Conservation (phyloP, 228 moss, liverwort and hornwort species). For the Sphagnum fallax region DNA sequence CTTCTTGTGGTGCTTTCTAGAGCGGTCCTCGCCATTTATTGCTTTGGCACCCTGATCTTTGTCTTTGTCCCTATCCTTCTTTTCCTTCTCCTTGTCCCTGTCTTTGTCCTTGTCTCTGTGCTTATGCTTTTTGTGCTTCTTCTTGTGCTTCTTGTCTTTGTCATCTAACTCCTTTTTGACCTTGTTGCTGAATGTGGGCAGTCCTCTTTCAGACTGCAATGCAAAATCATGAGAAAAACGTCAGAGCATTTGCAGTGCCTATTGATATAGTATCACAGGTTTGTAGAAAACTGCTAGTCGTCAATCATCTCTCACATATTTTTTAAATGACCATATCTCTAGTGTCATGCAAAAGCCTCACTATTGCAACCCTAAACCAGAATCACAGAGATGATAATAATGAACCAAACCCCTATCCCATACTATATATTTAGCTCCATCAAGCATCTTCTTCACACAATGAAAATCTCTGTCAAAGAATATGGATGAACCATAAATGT, state of each 20-base stretch:
- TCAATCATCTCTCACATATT: too few species aligned
- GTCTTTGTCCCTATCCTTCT: constrained; percentile 62
- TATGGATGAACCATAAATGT: too few species aligned
- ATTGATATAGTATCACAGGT: too few species aligned
- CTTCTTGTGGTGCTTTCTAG: constrained; percentile 56
- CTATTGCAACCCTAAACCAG: too few species aligned
- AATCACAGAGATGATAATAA: too few species aligned
- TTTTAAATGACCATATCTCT: too few species aligned
- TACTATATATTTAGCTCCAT: too few species aligned
- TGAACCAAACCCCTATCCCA: too few species aligned
- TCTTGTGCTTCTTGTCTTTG: constrained; percentile 64
- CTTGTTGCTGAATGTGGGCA: constrained; percentile 59
- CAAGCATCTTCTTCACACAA: too few species aligned
- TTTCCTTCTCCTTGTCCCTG: constrained; percentile 61
- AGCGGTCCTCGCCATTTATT: constrained; percentile 40
- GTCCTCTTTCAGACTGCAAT: constrained; percentile 76
- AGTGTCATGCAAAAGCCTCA: too few species aligned
- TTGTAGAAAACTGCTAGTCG: too few species aligned
- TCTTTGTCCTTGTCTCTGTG: constrained; percentile 79
- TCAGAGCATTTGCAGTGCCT: not conserved
- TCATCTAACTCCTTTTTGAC: constrained; percentile 69
- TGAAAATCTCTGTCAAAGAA: too few species aligned
- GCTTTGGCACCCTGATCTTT: constrained; percentile 52
- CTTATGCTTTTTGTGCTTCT: constrained; percentile 65
- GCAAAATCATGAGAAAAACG: not conserved